Evolutionary conservation across 2,329 filamentous ascomycete species (phyloP).

Genomic region (Monilinia polystroma): DNA sequence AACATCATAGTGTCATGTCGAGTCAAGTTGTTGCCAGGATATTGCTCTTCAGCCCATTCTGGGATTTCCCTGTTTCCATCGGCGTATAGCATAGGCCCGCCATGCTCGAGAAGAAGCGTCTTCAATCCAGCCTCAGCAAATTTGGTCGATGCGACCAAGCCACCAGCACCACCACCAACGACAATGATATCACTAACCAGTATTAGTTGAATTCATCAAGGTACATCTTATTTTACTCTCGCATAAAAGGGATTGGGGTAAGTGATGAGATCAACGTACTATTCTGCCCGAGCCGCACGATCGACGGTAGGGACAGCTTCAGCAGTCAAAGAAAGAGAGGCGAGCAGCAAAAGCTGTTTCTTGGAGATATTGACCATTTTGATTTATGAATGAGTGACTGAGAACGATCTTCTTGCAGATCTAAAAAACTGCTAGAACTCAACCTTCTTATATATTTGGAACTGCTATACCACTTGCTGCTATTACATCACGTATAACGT

Average conservation of each 20-base stretch:
- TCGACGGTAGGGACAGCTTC: not conserved
- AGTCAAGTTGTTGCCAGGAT: constrained; percentile 5
- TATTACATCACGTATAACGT: not conserved
- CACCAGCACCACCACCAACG: constrained; percentile 9
- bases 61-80: constrained; percentile 16
- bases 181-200: constrained; percentile 16
- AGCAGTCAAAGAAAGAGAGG: constrained; percentile 8
- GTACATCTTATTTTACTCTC: not conserved
- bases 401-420: not conserved
- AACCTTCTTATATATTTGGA: constrained; percentile 5
- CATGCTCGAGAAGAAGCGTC: constrained; percentile 16
- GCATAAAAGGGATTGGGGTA: not conserved
- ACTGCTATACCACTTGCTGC: not conserved
- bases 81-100: constrained; percentile 12
- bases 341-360: constrained; percentile 10
- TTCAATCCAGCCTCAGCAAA: constrained; percentile 16
- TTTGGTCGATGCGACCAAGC: constrained; percentile 8
- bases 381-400: not conserved
- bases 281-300: not conserved
- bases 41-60: constrained; percentile 5
- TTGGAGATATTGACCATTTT: constrained; percentile 7
- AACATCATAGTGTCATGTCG: constrained; percentile 9
- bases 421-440: not conserved
- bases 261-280: not conserved
- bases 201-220: not conserved